These are phyloP conservation scores for Plasmodium falciparum DNA, from an alignment of 169 alveolate species.

Conservation along the genomic window DNA sequence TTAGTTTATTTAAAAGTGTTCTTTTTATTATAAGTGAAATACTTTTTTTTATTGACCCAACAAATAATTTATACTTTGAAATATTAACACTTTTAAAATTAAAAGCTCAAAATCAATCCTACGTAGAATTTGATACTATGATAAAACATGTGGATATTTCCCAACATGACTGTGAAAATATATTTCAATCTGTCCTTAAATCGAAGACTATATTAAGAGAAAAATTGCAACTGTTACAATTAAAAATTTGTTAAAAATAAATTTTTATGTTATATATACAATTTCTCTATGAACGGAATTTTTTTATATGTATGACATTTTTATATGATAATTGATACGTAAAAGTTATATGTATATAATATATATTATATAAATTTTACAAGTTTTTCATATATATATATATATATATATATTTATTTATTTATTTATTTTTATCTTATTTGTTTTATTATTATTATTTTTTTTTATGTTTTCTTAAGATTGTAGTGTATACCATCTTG, in stretches of 20 bases:
- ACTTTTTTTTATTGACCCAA: slow-evolving; percentile 49
- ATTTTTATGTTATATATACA: neutral
- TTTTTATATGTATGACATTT: too few species aligned
- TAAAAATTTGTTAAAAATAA: slow-evolving; percentile 40
- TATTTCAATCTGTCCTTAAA: slow-evolving; percentile 58
- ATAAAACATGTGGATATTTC: slow-evolving; percentile 25
- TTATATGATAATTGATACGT: too few species aligned
- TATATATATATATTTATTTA: too few species aligned
- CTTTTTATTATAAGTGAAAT: slow-evolving; percentile 72
- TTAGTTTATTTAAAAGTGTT: slow-evolving; percentile 71
- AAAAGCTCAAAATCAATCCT: slow-evolving; percentile 7
- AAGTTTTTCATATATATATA: neutral
- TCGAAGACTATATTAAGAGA: slow-evolving; percentile 60
- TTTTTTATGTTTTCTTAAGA: too few species aligned
- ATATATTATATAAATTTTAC: too few species aligned
- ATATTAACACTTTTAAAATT: slow-evolving; percentile 66
- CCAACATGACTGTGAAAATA: slow-evolving; percentile 52
- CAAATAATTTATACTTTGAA: slow-evolving; percentile 50
- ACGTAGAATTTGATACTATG: slow-evolving; percentile 52
- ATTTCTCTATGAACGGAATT: too few species aligned
- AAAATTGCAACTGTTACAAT: slow-evolving; percentile 66
- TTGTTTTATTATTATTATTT: too few species aligned
- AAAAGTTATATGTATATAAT: too few species aligned
- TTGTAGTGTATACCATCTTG: too few species aligned
- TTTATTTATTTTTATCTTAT: too few species aligned